These are phyloP conservation scores for Tinospora cordifolia DNA, from an alignment of 164 flowering plant species.

Conservation along the genomic window DNA sequence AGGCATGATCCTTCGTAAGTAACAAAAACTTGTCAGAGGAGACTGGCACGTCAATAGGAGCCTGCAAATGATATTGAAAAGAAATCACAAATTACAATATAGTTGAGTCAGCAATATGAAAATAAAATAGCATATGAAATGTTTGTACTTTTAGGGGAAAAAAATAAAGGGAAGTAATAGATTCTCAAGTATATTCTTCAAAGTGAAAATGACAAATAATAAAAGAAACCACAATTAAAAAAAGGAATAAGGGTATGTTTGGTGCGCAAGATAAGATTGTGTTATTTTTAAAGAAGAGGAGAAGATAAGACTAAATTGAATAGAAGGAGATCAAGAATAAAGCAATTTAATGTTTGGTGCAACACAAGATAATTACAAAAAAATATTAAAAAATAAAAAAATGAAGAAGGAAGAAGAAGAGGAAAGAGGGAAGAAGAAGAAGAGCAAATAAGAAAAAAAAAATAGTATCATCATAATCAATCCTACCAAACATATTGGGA, in stretches of 20 bases:
- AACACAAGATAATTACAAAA: no score
- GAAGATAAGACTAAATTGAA: no score
- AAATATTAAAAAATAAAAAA: no score
- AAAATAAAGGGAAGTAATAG: neutral
- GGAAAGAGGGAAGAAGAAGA: no score
- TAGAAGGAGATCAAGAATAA: no score
- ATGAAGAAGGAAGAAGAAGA: no score
- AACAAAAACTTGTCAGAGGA: constrained; percentile 83
- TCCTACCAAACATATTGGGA: no score
- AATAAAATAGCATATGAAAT: neutral
- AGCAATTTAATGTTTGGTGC: no score
- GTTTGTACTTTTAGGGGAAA: neutral
- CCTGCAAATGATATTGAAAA: constrained; percentile 38
- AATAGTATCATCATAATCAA: no score
- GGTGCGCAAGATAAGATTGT: no score
- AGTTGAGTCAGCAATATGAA: neutral
- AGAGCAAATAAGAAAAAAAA: no score
- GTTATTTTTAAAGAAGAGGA: no score
- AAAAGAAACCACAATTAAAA: neutral
- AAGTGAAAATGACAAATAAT: neutral
- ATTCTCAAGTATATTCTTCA: neutral
- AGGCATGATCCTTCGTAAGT: constrained; percentile 61
- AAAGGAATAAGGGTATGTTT: neutral
- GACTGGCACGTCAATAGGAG: constrained; percentile 74
- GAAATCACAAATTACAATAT: neutral